Base-by-base conservation (phyloP, 805 yeast genomes). In the Candida parachauliodes region DNA sequence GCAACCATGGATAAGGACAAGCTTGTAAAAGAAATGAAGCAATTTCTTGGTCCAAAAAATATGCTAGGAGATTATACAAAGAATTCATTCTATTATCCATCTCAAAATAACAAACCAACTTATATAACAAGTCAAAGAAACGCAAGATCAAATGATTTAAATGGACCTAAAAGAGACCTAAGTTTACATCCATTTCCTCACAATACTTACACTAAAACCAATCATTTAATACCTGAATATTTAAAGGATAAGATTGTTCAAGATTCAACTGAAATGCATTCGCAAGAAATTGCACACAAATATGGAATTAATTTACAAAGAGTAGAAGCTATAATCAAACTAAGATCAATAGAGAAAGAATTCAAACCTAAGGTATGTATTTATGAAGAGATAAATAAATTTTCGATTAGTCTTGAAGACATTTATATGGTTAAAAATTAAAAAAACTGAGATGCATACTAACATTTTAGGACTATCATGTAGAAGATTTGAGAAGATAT, bases 381-480 rank as follows among this genome's bases (percentile, higher is more conserved):
- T 22, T 22, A 57, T 69, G 74, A 73, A 74, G 81, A 77, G 71
- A 69, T 57, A 48, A 49, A 50, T 57, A 60, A 44, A 45, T 44
- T 40, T 65, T 74, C 81, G 88, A 81, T 81, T 81, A 81, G 88
- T 81, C 88, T 81, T 81, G 64, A 81, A 81, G 88, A 81, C 86
- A 62, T 39, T 44, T 37, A 48, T 53, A 62, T 76, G 84, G 83
- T 79, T 76, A 68, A 54, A 72, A 57, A 42, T 31, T 39, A 28
- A 42, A 9, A n/a, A 37, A 36, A 21, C 44, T 43, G 49, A 46
- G 33, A 20, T 16, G 15, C 17, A 37, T 64, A 63, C 73, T 68
- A 70, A 65, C 73, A 42, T 18, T 32, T 18, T 51, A 79, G 76
- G 67, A 72, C 21, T 57, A 65, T 44, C 65, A 82, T 20, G 61